Evolutionary conservation across 805 yeast genomes (phyloP).

Genomic region (Candida verbasci): DNA sequence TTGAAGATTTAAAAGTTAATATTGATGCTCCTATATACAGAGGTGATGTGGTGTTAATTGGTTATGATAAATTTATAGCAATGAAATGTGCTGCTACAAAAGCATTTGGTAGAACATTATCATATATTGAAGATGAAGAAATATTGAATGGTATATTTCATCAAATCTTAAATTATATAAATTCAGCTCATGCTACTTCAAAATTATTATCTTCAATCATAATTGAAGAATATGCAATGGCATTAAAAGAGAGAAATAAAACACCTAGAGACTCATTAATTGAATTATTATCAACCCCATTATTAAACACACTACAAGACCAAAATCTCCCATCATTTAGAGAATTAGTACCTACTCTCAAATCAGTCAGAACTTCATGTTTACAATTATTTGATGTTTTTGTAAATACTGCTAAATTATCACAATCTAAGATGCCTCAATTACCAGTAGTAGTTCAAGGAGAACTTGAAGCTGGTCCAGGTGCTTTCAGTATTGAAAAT

Average conservation of each 20-base stretch:
- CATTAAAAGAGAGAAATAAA: slow-evolving; percentile 17
- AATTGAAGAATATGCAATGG: slow-evolving; percentile 60
- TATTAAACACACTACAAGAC: slow-evolving; percentile 36
- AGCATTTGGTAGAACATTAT: slow-evolving; percentile 67
- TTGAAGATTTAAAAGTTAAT: slow-evolving; percentile 64
- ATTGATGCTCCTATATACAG: slow-evolving; percentile 89
- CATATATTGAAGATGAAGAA: slow-evolving; percentile 41
- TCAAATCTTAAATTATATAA: slow-evolving; percentile 38
- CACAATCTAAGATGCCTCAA: slow-evolving; percentile 69
- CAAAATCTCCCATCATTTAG: slow-evolving; percentile 59
- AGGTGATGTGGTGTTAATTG: slow-evolving; percentile 88
- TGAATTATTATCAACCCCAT: slow-evolving; percentile 19
- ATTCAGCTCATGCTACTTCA: slow-evolving; percentile 70
- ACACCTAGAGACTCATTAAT: slow-evolving; percentile 15
- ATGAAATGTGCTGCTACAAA: slow-evolving; percentile 73
- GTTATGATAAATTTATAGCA: slow-evolving; percentile 64
- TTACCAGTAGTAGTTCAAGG: slow-evolving; percentile 91
- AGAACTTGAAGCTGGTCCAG: slow-evolving; percentile 89
- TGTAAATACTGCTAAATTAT: slow-evolving; percentile 68
- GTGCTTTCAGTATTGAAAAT: slow-evolving; percentile 76
- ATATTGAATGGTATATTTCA: slow-evolving; percentile 37
- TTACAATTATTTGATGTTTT: slow-evolving; percentile 76
- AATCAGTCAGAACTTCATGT: slow-evolving; percentile 83
- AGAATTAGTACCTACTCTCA: slow-evolving; percentile 82
- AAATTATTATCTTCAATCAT: slow-evolving; percentile 66